Base-by-base conservation (phyloP, 192 early-diverging fungal species). In the Gigaspora rosea region DNA sequence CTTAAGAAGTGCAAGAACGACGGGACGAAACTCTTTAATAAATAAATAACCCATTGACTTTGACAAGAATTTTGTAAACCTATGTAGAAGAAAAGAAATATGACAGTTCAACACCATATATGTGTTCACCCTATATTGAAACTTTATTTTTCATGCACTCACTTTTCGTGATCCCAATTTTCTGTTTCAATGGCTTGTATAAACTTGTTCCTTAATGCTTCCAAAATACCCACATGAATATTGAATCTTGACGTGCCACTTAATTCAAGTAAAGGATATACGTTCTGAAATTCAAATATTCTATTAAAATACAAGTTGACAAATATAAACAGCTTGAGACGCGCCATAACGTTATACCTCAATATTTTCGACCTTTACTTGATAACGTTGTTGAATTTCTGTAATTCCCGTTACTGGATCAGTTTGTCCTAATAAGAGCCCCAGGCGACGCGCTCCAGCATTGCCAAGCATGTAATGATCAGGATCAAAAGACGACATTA, bases 231-330 rank as follows among this genome's bases (percentile, higher is more conserved):
- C 22, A 16, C 57, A 20, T 75, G 59, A 75, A 63, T 49, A 47
- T 48, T 54, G 20, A 48, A 65, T 35, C 73, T 75, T 7, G 59
- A 63, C 46, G 48, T 27, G 7, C 73, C 73, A 41, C 51, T 57
- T 16, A 41, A n/a, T 10, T 75, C 73, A 75, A 75, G 73, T 36
- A 75, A 27, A n/a, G 73, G 73, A 36, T 63, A 63, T 50, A 75
- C 35, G 16, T 52, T 51, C 73, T 75, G 48, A 48, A 63, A 18
- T 64, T 56, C 12, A 56, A 18, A 56, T 11, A 56, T 56, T 56
- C 12, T 18, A n/a, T 56, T 56, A 56, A 18, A 56, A 15, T 56
- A 15, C 15, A 18, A 4, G 52, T 15, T 11, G 12, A 5, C 18
- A 56, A 56, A n/a, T 56, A 0, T n/a, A 18, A 18, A 56, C 15